Evolutionary conservation across 371 early-diverging fungal genomes (phyloP).

Genomic region (Apophysomyces trapeziformis): DNA sequence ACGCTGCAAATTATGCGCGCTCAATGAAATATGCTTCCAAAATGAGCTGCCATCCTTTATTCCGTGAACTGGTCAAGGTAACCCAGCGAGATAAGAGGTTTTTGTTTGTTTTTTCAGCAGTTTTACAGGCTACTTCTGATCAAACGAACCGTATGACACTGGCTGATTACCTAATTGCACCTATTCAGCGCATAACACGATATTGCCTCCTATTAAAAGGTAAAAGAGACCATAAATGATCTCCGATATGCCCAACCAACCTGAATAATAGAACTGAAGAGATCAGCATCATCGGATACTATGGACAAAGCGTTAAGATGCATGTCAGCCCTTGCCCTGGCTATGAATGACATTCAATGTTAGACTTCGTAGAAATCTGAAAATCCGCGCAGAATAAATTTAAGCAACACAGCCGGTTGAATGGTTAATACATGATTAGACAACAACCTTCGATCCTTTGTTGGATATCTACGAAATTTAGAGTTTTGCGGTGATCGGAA

Average conservation of each 20-base stretch:
- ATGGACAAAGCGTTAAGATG: background rate
- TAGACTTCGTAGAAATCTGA: too few relatives aligned
- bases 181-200: conserved; percentile 51
- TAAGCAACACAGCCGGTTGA: too few relatives aligned
- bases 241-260: background rate
- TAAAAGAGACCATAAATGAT: conserved; percentile 1
- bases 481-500: too few relatives aligned
- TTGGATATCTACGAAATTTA: too few relatives aligned
- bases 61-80: conserved; percentile 33
- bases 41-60: conserved; percentile 29
- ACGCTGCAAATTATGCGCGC: conserved; percentile 19
- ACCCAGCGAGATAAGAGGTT: background rate
- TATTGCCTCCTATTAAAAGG: conserved; percentile 44
- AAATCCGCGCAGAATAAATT: too few relatives aligned
- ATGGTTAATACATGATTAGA: too few relatives aligned
- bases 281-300: background rate
- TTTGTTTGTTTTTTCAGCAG: conserved; percentile 17
- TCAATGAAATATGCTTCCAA: conserved; percentile 18
- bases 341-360: conserved; percentile 4
- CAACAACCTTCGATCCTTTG: too few relatives aligned
- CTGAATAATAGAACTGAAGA: background rate
- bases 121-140: conserved; percentile 10
- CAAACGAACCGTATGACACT: conserved; percentile 41
- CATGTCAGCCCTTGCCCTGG: background rate
- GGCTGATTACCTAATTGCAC: conserved; percentile 48